Conservation (phyloP, 2,329 filamentous ascomycete genomes). For the Thelonectria discophora region DNA sequence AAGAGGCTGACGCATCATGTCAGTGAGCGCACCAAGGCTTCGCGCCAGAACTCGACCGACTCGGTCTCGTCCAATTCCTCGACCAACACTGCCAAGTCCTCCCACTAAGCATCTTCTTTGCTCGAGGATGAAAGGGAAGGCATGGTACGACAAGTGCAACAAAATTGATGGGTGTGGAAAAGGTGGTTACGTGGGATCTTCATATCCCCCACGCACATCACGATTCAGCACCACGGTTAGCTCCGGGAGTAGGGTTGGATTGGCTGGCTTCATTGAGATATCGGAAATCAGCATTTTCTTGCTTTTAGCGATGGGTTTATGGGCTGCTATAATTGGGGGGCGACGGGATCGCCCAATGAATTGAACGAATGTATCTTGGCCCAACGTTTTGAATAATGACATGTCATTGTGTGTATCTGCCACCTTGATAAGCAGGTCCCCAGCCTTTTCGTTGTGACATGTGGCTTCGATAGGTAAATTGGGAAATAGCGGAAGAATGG, state of each 20-base stretch:
- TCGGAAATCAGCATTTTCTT: conserved; percentile 32
- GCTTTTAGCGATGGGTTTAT: conserved; percentile 40
- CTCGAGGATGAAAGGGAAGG: background rate
- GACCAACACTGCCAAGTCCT: conserved; percentile 35
- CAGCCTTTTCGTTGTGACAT: too few relatives aligned
- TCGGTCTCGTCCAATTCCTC: conserved; percentile 47
- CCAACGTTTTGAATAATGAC: background rate
- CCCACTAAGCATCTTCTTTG: conserved; percentile 26
- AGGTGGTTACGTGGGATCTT: conserved; percentile 9
- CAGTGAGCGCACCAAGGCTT: conserved; percentile 54
- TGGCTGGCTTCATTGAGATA: conserved; percentile 28
- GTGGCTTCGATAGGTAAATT: too few relatives aligned
- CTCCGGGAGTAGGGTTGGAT: conserved; percentile 24
- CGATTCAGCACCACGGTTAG: conserved; percentile 15
- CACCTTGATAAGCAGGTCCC: too few relatives aligned
- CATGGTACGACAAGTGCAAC: background rate
- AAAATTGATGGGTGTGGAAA: background rate
- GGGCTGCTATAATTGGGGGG: conserved; percentile 11
- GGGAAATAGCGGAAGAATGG: background rate
- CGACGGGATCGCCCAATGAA: conserved; percentile 34
- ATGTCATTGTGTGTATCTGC: too few relatives aligned
- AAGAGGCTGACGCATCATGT: conserved; percentile 26
- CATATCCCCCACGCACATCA: conserved; percentile 7
- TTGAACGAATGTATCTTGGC: conserved; percentile 28
- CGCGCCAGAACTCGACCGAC: conserved; percentile 48